phyloP scores from a whole-genome alignment of 2,329 filamentous ascomycete species.

The Pochonia chlamydosporia region DNA sequence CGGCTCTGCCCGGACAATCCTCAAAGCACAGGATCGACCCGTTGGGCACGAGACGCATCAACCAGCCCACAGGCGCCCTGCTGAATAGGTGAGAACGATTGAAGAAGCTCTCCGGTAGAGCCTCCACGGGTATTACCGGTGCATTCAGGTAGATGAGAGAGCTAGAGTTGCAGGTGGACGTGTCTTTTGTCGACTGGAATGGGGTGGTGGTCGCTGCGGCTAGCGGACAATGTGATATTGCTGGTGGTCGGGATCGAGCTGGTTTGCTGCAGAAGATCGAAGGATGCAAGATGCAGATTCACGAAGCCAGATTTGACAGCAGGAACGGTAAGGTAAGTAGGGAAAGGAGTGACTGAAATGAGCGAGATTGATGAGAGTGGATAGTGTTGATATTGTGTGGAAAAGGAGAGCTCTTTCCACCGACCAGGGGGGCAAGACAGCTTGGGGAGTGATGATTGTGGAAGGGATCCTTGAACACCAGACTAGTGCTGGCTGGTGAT shows the following conservation, averaged over 20 bases:
- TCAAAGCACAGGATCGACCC: conserved; percentile 2
- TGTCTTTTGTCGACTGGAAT: neutral
- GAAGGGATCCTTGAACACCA: conserved; percentile 27
- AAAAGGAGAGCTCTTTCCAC: conserved; percentile 20
- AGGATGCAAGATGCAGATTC: conserved; percentile 13
- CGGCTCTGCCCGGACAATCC: conserved; percentile 1
- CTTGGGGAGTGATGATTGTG: conserved; percentile 29
- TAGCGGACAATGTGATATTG: neutral
- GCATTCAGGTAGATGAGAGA: conserved; percentile 28
- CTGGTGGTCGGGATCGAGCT: neutral
- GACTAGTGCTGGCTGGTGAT: conserved; percentile 16
- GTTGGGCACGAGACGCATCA: conserved; percentile 5
- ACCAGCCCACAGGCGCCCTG: conserved; percentile 15
- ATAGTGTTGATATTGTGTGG: conserved; percentile 30
- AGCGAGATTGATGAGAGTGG: conserved; percentile 23
- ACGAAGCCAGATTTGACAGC: conserved; percentile 2
- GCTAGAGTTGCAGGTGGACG: conserved; percentile 5
- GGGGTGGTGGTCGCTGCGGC: neutral
- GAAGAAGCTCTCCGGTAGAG: conserved; percentile 13
- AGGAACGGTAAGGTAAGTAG: no score
- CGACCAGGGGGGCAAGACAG: conserved; percentile 15
- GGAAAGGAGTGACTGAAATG: conserved; percentile 36
- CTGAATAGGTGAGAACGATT: conserved; percentile 12
- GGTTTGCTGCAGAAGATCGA: conserved; percentile 9
- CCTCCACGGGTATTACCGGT: conserved; percentile 23